A percentile compares a stretch with the other conserved stretches of the same genome.
phyloP scores from a whole-genome alignment of 371 early-diverging fungal genomes.

The Apophysomyces variabilis region DNA sequence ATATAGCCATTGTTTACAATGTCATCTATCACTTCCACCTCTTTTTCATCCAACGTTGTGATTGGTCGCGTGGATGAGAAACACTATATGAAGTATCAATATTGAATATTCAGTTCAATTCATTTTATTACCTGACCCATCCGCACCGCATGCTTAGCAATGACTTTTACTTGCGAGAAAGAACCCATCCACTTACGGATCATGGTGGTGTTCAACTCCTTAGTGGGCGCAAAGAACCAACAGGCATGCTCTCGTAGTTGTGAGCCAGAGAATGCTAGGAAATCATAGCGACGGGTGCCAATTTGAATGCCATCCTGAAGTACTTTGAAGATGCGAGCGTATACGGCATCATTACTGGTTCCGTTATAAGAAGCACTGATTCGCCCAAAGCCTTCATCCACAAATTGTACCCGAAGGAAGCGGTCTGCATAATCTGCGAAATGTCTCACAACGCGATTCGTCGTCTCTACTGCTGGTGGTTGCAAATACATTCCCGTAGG shows the following conservation, averaged over 20 bases:
- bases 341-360: conserved; percentile 28
- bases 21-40: conserved; percentile 56
- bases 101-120: not conserved
- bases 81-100: conserved; percentile 26
- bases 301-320: conserved; percentile 61
- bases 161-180: conserved; percentile 59
- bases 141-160: conserved; percentile 65
- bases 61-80: conserved; percentile 62
- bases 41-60: conserved; percentile 21
- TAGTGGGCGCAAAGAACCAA: conserved; percentile 67
- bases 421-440: conserved; percentile 51
- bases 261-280: conserved; percentile 68
- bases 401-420: conserved; percentile 73
- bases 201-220: conserved; percentile 35
- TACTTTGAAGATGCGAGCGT: conserved; percentile 48
- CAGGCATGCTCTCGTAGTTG: conserved; percentile 70
- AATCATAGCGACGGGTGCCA: conserved; percentile 64
- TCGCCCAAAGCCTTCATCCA: conserved; percentile 62
- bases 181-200: conserved; percentile 74
- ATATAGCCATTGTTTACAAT: conserved; percentile 50
- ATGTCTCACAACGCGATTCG: conserved; percentile 66
- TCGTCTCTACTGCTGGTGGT: conserved; percentile 57
- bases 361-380: conserved; percentile 25
- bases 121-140: conserved; percentile 60
- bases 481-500: conserved; percentile 61